Evolutionary conservation across 176 grass and related monocot genomes (phyloP).

Genomic region (Cenchrus fungigraminus): DNA sequence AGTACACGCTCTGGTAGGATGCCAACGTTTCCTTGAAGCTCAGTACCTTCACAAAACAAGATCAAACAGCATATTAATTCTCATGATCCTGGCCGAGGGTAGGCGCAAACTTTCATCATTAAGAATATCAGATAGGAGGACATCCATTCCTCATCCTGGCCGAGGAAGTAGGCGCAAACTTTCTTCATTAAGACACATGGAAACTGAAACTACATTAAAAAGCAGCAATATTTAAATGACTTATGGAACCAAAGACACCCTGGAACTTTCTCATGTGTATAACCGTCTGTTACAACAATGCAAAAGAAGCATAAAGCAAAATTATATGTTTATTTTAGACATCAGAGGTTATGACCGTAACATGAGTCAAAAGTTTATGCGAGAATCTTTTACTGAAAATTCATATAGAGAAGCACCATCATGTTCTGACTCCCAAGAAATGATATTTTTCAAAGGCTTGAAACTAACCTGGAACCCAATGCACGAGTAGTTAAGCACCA

Average conservation of each 20-base stretch:
- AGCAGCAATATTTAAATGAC: neutral
- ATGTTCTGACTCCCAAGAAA: neutral
- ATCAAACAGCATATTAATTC: neutral
- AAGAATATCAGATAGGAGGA: neutral
- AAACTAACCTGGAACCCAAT: constrained; percentile 91
- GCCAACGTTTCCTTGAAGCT: constrained; percentile 93
- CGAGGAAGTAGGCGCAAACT: neutral
- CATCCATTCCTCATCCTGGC: neutral
- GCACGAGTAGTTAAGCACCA: constrained; percentile 98
- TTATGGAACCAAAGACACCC: neutral
- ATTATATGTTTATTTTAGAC: neutral
- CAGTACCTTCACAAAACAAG: constrained; percentile 63
- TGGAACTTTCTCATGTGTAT: neutral
- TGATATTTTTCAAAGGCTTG: neutral
- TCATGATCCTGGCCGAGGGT: neutral
- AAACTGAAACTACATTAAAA: neutral
- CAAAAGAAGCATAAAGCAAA: constrained; percentile 22
- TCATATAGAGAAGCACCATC: constrained; percentile 17
- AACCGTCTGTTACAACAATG: neutral
- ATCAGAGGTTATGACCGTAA: neutral
- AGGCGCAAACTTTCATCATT: neutral
- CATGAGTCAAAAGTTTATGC: neutral
- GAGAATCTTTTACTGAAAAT: neutral
- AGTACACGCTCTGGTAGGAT: constrained; percentile 82
- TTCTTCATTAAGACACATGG: neutral